phyloP scores from a whole-genome alignment of 441 rosid genomes.

The Corymbia citriodora region DNA sequence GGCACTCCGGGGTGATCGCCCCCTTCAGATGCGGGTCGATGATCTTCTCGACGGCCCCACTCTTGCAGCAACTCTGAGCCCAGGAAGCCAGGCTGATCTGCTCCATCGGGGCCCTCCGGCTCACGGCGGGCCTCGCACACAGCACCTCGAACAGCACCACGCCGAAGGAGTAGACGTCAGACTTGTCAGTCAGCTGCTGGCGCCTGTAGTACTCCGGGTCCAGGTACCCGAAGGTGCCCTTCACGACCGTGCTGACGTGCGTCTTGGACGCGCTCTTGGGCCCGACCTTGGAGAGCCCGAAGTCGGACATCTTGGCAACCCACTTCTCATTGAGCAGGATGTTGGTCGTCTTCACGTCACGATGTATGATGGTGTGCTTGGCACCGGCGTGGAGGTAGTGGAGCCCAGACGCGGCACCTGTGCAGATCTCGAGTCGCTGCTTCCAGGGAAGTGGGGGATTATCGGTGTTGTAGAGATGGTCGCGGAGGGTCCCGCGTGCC shows the following conservation, averaged over 20 bases:
- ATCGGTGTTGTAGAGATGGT: neutral
- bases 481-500: slow-evolving; percentile 5
- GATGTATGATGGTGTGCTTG: slow-evolving; percentile 6
- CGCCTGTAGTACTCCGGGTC: slow-evolving; percentile 8
- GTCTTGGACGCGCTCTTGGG: neutral
- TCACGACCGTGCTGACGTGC: slow-evolving; percentile 8
- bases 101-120: neutral
- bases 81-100: slow-evolving; percentile 19
- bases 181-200: slow-evolving; percentile 12
- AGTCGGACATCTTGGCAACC: slow-evolving; percentile 9
- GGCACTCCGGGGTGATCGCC: neutral
- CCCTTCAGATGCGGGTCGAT: slow-evolving; percentile 18
- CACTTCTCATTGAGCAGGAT: slow-evolving; percentile 1
- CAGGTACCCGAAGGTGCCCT: slow-evolving; percentile 8
- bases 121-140: slow-evolving; percentile 17
- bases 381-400: slow-evolving; percentile 5
- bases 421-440: slow-evolving; percentile 4
- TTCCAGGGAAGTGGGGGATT: slow-evolving; percentile 5
- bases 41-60: slow-evolving; percentile 11
- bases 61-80: slow-evolving; percentile 13
- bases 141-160: slow-evolving; percentile 29
- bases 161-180: slow-evolving; percentile 35
- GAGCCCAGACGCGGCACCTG: slow-evolving; percentile 4
- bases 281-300: neutral
- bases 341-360: slow-evolving; percentile 8